Conservation (phyloP, 2,329 filamentous ascomycete species). For the Alternaria dauci region DNA sequence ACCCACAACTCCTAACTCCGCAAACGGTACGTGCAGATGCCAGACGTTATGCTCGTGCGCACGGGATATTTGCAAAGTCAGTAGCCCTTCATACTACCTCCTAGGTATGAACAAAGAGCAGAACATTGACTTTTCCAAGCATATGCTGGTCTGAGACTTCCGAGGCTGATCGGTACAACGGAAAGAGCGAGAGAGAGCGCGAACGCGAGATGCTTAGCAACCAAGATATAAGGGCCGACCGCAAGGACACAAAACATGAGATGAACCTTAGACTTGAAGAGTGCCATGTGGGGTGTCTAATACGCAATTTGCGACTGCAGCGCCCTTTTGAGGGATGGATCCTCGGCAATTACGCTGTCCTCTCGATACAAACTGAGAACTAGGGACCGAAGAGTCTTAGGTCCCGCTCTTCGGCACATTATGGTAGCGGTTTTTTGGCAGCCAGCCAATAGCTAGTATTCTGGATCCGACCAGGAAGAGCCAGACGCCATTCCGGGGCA, state of each 20-base stretch:
- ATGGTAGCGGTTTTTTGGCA: not conserved
- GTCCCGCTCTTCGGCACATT: not conserved
- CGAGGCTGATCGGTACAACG: not conserved
- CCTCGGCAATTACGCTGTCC: not conserved
- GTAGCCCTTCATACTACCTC: not conserved
- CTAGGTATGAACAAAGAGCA: not conserved
- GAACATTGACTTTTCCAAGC: not conserved
- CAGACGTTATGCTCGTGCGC: not conserved
- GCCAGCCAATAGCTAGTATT: not conserved
- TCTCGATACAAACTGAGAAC: not conserved
- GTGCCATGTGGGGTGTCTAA: not conserved
- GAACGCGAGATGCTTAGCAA: not conserved
- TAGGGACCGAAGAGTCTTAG: not conserved
- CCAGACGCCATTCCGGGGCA: not conserved
- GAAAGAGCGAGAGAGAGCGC: not conserved
- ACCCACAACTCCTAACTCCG: not conserved
- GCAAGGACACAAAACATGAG: not conserved
- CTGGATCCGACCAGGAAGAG: not conserved
- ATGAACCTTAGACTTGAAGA: not conserved
- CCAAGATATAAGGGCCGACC: not conserved
- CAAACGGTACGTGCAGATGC: not conserved
- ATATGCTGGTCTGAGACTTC: not conserved
- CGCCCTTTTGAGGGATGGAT: not conserved
- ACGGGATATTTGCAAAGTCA: no score
- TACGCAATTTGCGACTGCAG: not conserved